Conservation (phyloP, 805 yeast species). For the Metschnikowia corniflorae region DNA sequence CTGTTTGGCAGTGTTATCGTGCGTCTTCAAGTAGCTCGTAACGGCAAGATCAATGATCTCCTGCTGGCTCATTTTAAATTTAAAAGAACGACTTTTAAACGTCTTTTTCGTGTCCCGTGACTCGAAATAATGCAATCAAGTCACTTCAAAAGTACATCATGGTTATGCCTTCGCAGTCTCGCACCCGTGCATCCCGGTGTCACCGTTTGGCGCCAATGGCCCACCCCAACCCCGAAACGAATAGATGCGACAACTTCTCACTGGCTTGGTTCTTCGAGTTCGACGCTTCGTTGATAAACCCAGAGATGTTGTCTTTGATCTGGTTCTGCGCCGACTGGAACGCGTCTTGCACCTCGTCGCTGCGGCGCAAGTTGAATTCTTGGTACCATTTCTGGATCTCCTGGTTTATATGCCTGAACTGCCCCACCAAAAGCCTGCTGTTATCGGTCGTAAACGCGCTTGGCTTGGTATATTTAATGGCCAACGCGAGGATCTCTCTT, state of each 20-base stretch:
- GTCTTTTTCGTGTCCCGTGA: no score
- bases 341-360: constrained; percentile 11
- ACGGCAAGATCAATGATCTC: constrained; percentile 31
- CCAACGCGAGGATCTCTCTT: constrained; percentile 48
- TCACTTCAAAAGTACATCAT: neutral
- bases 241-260: constrained; percentile 47
- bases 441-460: constrained; percentile 50
- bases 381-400: constrained; percentile 26
- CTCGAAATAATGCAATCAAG: no score
- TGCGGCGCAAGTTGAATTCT: constrained; percentile 13
- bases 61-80: constrained; percentile 29
- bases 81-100: neutral
- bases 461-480: constrained; percentile 37
- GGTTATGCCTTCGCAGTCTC: neutral
- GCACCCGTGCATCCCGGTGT: constrained; percentile 7
- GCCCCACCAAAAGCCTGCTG: constrained; percentile 51
- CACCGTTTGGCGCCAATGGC: constrained; percentile 51
- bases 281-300: constrained; percentile 29
- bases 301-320: constrained; percentile 22
- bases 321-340: constrained; percentile 17
- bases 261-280: constrained; percentile 30
- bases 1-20: constrained; percentile 31
- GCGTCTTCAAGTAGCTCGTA: constrained; percentile 25
- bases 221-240: constrained; percentile 60
- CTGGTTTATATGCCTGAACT: constrained; percentile 55